Percentiles rank a stretch among this genome's conserved stretches.
Evolutionary conservation across 441 rosid genomes (phyloP).

Genomic region (Erodium trifolium): DNA sequence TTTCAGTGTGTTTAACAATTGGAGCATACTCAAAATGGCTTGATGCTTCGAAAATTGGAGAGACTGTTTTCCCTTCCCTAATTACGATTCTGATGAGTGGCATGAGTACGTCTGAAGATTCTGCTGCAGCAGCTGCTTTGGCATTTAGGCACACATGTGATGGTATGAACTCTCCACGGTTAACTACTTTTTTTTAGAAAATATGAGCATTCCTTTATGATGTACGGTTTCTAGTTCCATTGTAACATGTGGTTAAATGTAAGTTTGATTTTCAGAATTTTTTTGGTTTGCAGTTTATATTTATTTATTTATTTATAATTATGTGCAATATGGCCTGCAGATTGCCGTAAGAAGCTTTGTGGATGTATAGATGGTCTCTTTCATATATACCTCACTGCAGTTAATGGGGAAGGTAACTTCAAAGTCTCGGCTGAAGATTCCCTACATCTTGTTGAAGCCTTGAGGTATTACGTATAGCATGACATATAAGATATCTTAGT

Average conservation of each 20-base stretch:
- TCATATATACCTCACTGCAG: conserved; percentile 68
- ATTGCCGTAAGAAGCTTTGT: conserved; percentile 84
- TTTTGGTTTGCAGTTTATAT: no score
- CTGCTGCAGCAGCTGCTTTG: conserved; percentile 96
- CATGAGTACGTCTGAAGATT: conserved; percentile 94
- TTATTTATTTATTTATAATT: neutral
- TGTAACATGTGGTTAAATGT: neutral
- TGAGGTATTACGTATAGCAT: conserved; percentile 40
- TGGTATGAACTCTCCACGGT: conserved; percentile 38
- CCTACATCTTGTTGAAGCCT: conserved; percentile 85
- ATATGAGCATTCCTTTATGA: neutral
- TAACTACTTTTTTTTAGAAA: neutral
- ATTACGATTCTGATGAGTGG: conserved; percentile 76
- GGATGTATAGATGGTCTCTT: conserved; percentile 75
- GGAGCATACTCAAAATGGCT: conserved; percentile 99
- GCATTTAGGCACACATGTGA: conserved; percentile 93
- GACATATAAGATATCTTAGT: conserved; percentile 7
- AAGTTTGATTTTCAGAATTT: neutral
- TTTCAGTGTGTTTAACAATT: conserved; percentile 88
- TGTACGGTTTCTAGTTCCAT: neutral
- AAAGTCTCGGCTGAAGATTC: conserved; percentile 94
- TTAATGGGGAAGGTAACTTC: conserved; percentile 70
- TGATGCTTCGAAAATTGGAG: conserved; percentile 62
- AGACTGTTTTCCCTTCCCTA: conserved; percentile 64
- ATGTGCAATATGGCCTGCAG: conserved; percentile 32